Base-by-base conservation (phyloP, 2,329 filamentous ascomycete genomes). In the Tolypocladium inflatum region DNA sequence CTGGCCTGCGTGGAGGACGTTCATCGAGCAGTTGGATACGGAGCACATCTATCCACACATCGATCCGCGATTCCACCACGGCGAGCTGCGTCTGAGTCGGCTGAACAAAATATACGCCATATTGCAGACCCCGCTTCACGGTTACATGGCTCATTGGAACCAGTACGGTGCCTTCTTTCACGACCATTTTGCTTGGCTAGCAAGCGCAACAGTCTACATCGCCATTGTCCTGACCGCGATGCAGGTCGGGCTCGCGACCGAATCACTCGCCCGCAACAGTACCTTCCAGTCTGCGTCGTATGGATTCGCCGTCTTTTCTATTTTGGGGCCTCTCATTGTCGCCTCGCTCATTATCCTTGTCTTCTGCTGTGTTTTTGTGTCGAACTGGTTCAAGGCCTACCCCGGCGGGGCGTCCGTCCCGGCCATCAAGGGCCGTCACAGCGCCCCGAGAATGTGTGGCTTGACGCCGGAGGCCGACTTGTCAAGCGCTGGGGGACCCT, bases 291-390 rank as follows among this genome's bases (percentile, higher is more conserved):
- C 58, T 10, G 76, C 72, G 1, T 74, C 74, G 1, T 78, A 77
- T 59, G 77, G 76, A 2, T 80, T 82, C 57, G 74, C 76, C 3
- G 64, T 80, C 5, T 80, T 81, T 57, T 70, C 76, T 0, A 77
- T 81, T 33, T 17, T 79, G 7, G 71, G 67, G 4, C 77, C 77
- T 0, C 60, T 77, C 10, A 56, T 64, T 30, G 60, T 58, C n/a
- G 55, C 60, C 30, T 62, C 57, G n/a, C 52, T 70, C 5, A 61
- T 68, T 3, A 33, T 67, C 23, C 15, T 68, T 5, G 56, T 37
- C 3, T 60, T 67, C 38, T 39, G 38, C 39, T 53, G 43, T 33
- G 57, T 65, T 39, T 62, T 65, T 56, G 50, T 62, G 21, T 55
- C 38, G 23, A 55, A 55, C 39, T 57, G 21, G 26, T 30, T 30